A percentile compares a stretch with the other conserved stretches of the same genome.
These are phyloP conservation scores for Dendryphion nanum DNA, from an alignment of 2,329 filamentous ascomycete genomes.

Conservation along the genomic window DNA sequence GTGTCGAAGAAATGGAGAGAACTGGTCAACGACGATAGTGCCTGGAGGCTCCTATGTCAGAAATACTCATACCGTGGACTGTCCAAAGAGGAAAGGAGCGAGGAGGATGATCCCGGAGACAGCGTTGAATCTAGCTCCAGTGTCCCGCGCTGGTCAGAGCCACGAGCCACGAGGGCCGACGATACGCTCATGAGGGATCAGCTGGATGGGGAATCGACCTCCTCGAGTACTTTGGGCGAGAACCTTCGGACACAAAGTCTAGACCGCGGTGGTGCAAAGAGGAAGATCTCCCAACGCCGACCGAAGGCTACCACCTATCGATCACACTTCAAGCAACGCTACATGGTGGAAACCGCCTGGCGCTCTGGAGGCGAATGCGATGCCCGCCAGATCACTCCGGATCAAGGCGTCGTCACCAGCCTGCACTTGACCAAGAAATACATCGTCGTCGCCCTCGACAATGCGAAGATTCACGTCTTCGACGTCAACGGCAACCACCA, in stretches of 20 bases:
- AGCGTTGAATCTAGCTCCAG: slow-evolving; percentile 26
- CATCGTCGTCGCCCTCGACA: slow-evolving; percentile 95
- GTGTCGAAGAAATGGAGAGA: slow-evolving; percentile 96
- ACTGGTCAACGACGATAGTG: slow-evolving; percentile 91
- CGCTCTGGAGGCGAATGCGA: slow-evolving; percentile 83
- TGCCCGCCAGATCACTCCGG: slow-evolving; percentile 86
- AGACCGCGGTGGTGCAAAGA: slow-evolving; percentile 48
- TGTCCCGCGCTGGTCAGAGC: slow-evolving; percentile 22
- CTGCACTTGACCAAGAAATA: slow-evolving; percentile 92
- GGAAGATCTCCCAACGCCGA: slow-evolving; percentile 40
- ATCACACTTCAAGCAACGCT: slow-evolving; percentile 95
- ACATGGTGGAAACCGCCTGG: slow-evolving; percentile 97
- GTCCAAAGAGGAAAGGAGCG: slow-evolving; percentile 45
- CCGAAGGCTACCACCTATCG: slow-evolving; percentile 80
- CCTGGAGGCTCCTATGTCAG: slow-evolving; percentile 95
- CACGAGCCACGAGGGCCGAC: slow-evolving; percentile 25
- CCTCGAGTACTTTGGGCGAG: slow-evolving; percentile 48
- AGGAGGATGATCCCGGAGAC: slow-evolving; percentile 24
- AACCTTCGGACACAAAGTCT: slow-evolving; percentile 54
- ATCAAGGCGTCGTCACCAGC: slow-evolving; percentile 95
- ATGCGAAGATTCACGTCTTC: slow-evolving; percentile 98
- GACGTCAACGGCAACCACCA: slow-evolving; percentile 86
- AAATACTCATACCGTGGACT: slow-evolving; percentile 81
- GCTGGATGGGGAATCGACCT: slow-evolving; percentile 20
- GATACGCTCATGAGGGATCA: slow-evolving; percentile 25